Conservation (phyloP, 805 yeast species). For the Wickerhamomyces silvicola region DNA sequence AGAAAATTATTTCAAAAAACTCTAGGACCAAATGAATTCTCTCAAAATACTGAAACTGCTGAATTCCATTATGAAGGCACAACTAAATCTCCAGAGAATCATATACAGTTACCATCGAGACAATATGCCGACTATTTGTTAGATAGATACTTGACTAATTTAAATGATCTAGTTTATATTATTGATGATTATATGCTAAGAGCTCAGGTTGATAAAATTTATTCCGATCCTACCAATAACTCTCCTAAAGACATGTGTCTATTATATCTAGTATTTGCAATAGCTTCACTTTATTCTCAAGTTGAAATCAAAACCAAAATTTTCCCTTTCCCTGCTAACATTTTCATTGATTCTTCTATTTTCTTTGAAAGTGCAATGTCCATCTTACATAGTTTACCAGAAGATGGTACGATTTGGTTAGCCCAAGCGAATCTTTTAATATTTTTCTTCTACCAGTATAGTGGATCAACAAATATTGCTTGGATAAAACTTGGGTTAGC, state of each 20-base stretch:
- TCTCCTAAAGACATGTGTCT: conserved; percentile 26
- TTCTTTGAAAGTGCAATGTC: conserved; percentile 32
- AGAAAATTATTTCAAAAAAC: conserved; percentile 29
- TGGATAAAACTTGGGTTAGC: conserved; percentile 39
- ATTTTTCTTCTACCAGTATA: conserved; percentile 34
- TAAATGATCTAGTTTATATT: conserved; percentile 35
- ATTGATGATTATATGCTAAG: conserved; percentile 30
- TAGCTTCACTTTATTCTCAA: conserved; percentile 34
- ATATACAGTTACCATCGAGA: conserved; percentile 25
- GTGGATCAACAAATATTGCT: conserved; percentile 34
- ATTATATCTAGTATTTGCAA: conserved; percentile 33
- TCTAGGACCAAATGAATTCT: conserved; percentile 29
- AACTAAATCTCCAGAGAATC: conserved; percentile 13
- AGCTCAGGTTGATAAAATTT: conserved; percentile 25
- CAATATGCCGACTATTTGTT: conserved; percentile 25
- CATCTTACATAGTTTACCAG: conserved; percentile 26
- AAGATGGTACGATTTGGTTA: conserved; percentile 36
- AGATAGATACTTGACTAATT: conserved; percentile 29
- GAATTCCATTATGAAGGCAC: conserved; percentile 22
- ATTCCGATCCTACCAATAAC: conserved; percentile 23
- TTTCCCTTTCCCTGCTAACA: conserved; percentile 18
- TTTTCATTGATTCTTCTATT: conserved; percentile 23
- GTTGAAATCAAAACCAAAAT: conserved; percentile 21
- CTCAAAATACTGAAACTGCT: conserved; percentile 31
- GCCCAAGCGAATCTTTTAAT: conserved; percentile 34